Evolutionary conservation across 1,284 basidiomycete genomes (phyloP).

Genomic region (Microbotryum scabiosae): DNA sequence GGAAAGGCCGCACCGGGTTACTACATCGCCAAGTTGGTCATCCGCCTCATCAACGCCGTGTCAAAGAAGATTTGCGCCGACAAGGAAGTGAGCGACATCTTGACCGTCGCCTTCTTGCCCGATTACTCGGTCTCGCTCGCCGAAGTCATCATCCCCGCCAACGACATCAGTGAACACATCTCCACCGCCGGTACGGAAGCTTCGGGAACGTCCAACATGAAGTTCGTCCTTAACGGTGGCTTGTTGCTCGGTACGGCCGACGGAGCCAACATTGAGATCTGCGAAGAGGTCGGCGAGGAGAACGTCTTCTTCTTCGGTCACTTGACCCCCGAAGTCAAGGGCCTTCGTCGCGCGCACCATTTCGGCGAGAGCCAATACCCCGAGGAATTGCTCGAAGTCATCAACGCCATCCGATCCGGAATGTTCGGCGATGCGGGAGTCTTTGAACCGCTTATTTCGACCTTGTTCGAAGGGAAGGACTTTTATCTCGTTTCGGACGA

Average conservation of each 20-base stretch:
- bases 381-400: slow-evolving; percentile 26
- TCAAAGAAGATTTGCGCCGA: slow-evolving; percentile 75
- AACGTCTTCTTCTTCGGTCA: slow-evolving; percentile 48
- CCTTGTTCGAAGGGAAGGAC: slow-evolving; percentile 30
- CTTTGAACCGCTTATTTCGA: slow-evolving; percentile 31
- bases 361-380: slow-evolving; percentile 22
- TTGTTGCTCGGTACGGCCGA: slow-evolving; percentile 54
- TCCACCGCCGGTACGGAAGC: slow-evolving; percentile 84
- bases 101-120: slow-evolving; percentile 67
- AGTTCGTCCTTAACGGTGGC: slow-evolving; percentile 76
- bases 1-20: slow-evolving; percentile 52
- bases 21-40: slow-evolving; percentile 54
- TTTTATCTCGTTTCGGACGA: slow-evolving; percentile 68
- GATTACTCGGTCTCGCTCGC: slow-evolving; percentile 76
- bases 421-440: slow-evolving; percentile 27
- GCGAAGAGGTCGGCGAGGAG: slow-evolving; percentile 70
- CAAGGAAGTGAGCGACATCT: slow-evolving; percentile 70
- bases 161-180: slow-evolving; percentile 86
- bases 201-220: slow-evolving; percentile 80
- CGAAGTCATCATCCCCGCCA: slow-evolving; percentile 81
- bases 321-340: slow-evolving; percentile 39
- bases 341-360: slow-evolving; percentile 24
- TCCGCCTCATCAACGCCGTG: slow-evolving; percentile 60
- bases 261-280: slow-evolving; percentile 91
- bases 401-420: slow-evolving; percentile 31